Conservation (phyloP, 306 rosid species). For the Alnus rubra region DNA sequence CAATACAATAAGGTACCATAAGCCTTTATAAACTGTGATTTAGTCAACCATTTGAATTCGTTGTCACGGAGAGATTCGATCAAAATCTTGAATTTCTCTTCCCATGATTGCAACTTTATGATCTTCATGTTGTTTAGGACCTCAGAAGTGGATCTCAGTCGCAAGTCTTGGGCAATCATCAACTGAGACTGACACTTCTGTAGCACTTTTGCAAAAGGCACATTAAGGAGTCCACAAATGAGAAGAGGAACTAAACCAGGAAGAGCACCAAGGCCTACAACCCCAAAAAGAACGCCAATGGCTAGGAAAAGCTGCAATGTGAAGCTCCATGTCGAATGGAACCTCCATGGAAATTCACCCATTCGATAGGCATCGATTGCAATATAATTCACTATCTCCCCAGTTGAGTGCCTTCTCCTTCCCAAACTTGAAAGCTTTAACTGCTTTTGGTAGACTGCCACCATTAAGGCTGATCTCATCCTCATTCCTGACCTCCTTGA, state of each 20-base stretch:
- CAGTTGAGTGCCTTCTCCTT: slow-evolving; percentile 48
- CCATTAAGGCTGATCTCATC: slow-evolving; percentile 56
- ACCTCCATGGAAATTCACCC: slow-evolving; percentile 62
- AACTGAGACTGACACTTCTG: slow-evolving; percentile 60
- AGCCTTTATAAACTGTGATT: slow-evolving; percentile 43
- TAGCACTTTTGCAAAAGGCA: slow-evolving; percentile 59
- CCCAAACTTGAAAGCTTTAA: slow-evolving; percentile 46
- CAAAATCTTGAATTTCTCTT: slow-evolving; percentile 54
- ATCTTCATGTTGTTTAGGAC: slow-evolving; percentile 75
- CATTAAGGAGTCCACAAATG: slow-evolving; percentile 57
- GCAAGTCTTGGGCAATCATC: slow-evolving; percentile 73
- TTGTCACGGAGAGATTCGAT: slow-evolving; percentile 45
- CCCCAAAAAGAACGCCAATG: slow-evolving; percentile 39
- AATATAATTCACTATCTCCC: slow-evolving; percentile 57
- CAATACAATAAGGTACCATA: slow-evolving; percentile 50
- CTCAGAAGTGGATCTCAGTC: slow-evolving; percentile 80
- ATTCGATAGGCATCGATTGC: slow-evolving; percentile 55
- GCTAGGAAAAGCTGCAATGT: slow-evolving; percentile 35
- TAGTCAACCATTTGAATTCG: slow-evolving; percentile 68
- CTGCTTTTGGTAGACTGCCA: slow-evolving; percentile 49
- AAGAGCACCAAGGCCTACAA: slow-evolving; percentile 61
- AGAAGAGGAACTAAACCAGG: slow-evolving; percentile 59
- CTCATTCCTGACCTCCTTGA: slow-evolving; percentile 53
- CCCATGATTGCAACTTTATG: slow-evolving; percentile 88
- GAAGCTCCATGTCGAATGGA: slow-evolving; percentile 40